These are phyloP conservation scores for Clonostachys byssicola DNA, from an alignment of 2,329 filamentous ascomycete species.

Conservation along the genomic window DNA sequence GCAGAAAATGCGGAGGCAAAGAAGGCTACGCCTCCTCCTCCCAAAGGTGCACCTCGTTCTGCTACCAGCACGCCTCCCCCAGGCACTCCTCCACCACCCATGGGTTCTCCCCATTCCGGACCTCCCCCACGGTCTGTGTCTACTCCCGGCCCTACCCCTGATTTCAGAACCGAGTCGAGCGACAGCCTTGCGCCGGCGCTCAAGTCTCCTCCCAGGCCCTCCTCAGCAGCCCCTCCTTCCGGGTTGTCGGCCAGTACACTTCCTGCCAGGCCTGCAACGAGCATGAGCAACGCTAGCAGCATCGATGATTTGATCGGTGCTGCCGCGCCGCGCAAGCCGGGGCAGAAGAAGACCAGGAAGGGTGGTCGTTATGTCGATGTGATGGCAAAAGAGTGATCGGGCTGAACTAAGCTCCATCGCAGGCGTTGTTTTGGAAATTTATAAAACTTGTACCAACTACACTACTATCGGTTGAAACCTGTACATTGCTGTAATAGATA, in stretches of 20 bases:
- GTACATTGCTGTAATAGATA: no score
- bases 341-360: constrained; percentile 70
- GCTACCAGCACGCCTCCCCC: constrained; percentile 48
- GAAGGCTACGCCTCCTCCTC: constrained; percentile 74
- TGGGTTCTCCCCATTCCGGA: constrained; percentile 2
- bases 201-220: constrained; percentile 33
- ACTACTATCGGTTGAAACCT: no score
- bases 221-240: constrained; percentile 54
- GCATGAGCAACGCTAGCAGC: constrained; percentile 86
- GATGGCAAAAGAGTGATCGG: constrained; percentile 62
- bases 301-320: constrained; percentile 90
- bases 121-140: constrained; percentile 19
- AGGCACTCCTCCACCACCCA: constrained; percentile 22
- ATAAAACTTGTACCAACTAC: no score
- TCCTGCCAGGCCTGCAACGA: constrained; percentile 60
- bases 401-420: constrained; percentile 3
- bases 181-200: constrained; percentile 24
- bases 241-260: no score
- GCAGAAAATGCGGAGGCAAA: constrained; percentile 56
- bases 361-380: constrained; percentile 91
- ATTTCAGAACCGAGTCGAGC: constrained; percentile 23
- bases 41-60: constrained; percentile 55
- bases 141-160: constrained; percentile 20
- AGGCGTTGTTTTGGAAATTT: no score
- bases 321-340: constrained; percentile 63